Evolutionary conservation across 2,329 filamentous ascomycete genomes (phyloP), one percentile per base, ranked within the genome.

Genomic region (Trichoderma breve): DNA sequence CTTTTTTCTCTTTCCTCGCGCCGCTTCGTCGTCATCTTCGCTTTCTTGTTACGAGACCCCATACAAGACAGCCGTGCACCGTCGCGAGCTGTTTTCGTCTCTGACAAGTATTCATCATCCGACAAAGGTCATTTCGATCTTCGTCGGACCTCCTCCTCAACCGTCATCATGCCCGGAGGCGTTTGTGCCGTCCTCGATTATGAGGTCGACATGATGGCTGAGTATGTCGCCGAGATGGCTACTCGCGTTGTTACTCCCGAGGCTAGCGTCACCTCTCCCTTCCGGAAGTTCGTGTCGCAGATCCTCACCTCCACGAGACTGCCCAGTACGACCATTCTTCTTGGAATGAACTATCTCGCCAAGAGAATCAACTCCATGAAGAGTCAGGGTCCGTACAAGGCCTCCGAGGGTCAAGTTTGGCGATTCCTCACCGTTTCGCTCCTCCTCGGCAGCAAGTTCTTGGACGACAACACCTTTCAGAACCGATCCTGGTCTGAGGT

Each of bases 391-490:
- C 84, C 87, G 47, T 90, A 88, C 77, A 86, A 84, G 73, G 84
- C 87, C 53, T 88, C 85, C 70, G 88, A 90, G 76, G 92, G 91
- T 57, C 91, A 96, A 79, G 88, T 97, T 70, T 97, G 95, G 87
- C 92, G 94, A 73, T 91, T 97, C 84, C 87, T 97, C 74, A 97
- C 94, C 7, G 92, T 95, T 47, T 90, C 92, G 8, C 85, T 98
- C 71, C 88, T 98, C 66, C 86, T 98, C 68, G 95, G 94, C 73
- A 97, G 94, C 89, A 98, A 98, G 84, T 98, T 97, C 78, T 86
- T 97, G 75, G 95, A 98, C 78, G 95, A 97, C 86, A 97, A 97
- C 83, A 98, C 95, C 6, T 98, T 98, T 83, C 95, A 97, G 86
- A 98, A 97, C 84, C 92, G 93, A 70, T 97, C 95, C 1, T 98